These are phyloP conservation scores for Hysterium pulicare DNA, from an alignment of 2,329 filamentous ascomycete species.

Conservation along the genomic window DNA sequence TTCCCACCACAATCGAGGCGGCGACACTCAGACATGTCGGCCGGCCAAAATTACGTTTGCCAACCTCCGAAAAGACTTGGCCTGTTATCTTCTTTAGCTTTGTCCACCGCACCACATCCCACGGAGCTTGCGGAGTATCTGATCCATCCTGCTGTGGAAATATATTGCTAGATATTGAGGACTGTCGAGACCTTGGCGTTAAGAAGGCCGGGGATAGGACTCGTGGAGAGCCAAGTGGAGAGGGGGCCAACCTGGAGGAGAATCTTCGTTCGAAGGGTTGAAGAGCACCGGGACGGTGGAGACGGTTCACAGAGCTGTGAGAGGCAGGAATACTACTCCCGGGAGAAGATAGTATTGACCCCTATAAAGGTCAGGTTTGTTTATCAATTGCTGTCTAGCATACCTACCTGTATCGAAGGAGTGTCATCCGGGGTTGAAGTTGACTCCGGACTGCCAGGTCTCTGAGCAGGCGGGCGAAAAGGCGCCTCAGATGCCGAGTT, in stretches of 20 bases:
- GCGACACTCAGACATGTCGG: conserved; percentile 89
- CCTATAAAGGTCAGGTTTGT: conserved; percentile 35
- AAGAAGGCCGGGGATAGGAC: conserved; percentile 75
- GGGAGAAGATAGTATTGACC: conserved; percentile 58
- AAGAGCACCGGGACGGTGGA: conserved; percentile 77
- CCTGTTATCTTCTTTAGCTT: conserved; percentile 84
- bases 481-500: conserved; percentile 20
- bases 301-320: conserved; percentile 62
- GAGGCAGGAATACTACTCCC: conserved; percentile 71
- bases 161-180: conserved; percentile 70
- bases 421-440: conserved; percentile 78
- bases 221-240: conserved; percentile 59
- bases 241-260: conserved; percentile 76
- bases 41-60: conserved; percentile 85
- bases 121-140: conserved; percentile 74
- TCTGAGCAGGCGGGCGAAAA: conserved; percentile 12
- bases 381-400: conserved; percentile 3
- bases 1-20: conserved; percentile 84
- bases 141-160: conserved; percentile 55
- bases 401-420: conserved; percentile 72
- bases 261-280: conserved; percentile 94
- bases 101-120: conserved; percentile 97
- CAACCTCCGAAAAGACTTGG: conserved; percentile 88
- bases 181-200: conserved; percentile 73
- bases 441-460: conserved; percentile 63